A percentile compares a stretch with the other conserved stretches of the same genome.
Conservation (phyloP, 257 asterid genomes). For the Rhazya stricta region DNA sequence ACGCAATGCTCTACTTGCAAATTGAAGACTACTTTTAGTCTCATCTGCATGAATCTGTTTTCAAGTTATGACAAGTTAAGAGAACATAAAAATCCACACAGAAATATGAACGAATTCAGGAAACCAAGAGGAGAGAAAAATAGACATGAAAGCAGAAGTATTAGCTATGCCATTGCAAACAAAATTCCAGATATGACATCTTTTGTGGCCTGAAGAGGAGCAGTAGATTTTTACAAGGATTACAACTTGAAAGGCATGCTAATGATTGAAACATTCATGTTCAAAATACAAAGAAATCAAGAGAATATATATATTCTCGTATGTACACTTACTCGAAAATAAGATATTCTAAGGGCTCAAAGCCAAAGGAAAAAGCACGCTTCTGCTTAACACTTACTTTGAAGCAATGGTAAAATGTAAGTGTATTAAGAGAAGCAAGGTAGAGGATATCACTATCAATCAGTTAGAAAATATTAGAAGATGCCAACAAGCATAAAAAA, state of each 20-base stretch:
- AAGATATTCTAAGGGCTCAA: background rate
- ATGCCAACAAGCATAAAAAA: background rate
- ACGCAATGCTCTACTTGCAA: conserved; percentile 95
- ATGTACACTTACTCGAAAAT: background rate
- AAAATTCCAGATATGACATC: background rate
- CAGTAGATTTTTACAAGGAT: background rate
- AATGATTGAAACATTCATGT: background rate
- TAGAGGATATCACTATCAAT: background rate
- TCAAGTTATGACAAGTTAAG: conserved; percentile 7
- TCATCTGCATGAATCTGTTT: conserved; percentile 94
- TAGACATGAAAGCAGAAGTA: background rate
- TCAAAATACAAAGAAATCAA: background rate
- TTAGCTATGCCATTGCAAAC: background rate
- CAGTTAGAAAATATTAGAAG: background rate
- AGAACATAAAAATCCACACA: background rate
- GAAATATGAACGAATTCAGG: background rate
- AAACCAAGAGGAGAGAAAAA: background rate
- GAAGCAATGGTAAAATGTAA: background rate
- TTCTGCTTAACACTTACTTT: background rate
- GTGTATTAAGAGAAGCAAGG: background rate
- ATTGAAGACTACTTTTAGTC: conserved; percentile 97
- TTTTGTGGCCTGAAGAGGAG: background rate
- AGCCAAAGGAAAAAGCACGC: background rate
- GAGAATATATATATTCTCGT: background rate
- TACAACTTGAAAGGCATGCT: background rate